Base-by-base conservation (phyloP, 352 stramenopile genomes). In the Pythium guiyangense region DNA sequence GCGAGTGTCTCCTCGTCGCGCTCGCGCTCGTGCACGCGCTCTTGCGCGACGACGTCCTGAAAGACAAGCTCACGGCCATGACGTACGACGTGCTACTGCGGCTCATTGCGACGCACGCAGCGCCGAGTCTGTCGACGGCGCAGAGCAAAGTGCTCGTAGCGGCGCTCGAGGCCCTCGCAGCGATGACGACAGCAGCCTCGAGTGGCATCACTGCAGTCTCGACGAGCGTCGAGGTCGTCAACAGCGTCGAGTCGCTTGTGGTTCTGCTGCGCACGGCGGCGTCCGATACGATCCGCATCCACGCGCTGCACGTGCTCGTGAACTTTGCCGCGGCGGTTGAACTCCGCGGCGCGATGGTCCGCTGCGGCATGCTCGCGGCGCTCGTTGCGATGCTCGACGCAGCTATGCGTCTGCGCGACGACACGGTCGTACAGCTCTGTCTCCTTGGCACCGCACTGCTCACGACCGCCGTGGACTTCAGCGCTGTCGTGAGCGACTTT, bases 51-150 rank as follows among this genome's bases (percentile, higher is more conserved):
- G 79, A 87, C 0, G 48, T 62, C 22, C 64, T 88, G 15, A 73
- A 82, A 42, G 57, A 45, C 4, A 88, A 87, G 48, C 66, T 90
- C 26, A 62, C 71, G 3, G 60, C 71, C 1, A 86, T 77, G 59
- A 84, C 79, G 6, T 86, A 88, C 44, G 77, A 90, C 27, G 66
- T 88, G 11, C 55, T 86, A 15, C 68, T 88, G 25, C 77, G 74
- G 15, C 58, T 86, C 6, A 62, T 86, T 2, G 57, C 70, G n/a
- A 73, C 54, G 25, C 22, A 42, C 53, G 6, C 58, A 47, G 22
- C n/a, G n/a, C 51, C 39, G 20, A 61, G 42, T 25, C 22, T 47
- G 34, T 65, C 18, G 9, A 18, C 44, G 0, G n/a, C 45, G n/a
- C 69, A 80, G 17, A 53, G 55, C 9, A 63, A 60, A 49, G 65